Conservation (phyloP, 768 basidiomycete genomes). For the Rossbeevera mucosa region DNA sequence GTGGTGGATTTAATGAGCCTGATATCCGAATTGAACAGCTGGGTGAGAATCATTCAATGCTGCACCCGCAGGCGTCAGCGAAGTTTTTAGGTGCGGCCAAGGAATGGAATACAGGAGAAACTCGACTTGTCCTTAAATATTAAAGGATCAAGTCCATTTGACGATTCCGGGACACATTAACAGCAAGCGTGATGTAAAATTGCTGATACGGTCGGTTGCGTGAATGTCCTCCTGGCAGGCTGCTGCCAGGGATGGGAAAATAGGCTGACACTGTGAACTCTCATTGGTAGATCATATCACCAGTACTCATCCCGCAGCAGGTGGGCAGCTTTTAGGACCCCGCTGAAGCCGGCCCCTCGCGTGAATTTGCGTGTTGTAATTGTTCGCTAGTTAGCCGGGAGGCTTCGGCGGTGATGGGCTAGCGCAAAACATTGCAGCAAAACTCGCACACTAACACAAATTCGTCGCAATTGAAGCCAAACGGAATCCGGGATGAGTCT, state of each 20-base stretch:
- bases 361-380: conserved; percentile 1
- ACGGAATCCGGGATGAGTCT: not conserved
- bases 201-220: conserved; percentile 28
- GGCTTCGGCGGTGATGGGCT: not conserved
- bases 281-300: conserved; percentile 23
- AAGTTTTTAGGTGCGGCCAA: conserved; percentile 1
- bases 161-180: conserved; percentile 26
- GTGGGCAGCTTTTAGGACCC: conserved; percentile 26
- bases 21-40: conserved; percentile 16
- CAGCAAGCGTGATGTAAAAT: conserved; percentile 31
- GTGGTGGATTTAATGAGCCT: conserved; percentile 27
- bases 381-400: conserved; percentile 1
- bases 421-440: conserved; percentile 1
- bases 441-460: conserved; percentile 1
- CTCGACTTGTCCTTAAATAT: conserved; percentile 30
- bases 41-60: conserved; percentile 26
- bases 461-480: conserved; percentile 4
- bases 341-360: conserved; percentile 7
- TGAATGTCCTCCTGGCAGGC: conserved; percentile 6
- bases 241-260: conserved; percentile 23
- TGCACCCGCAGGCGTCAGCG: conserved; percentile 16
- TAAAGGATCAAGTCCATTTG: conserved; percentile 12
- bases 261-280: conserved; percentile 1
- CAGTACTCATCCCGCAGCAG: conserved; percentile 9
- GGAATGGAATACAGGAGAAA: conserved; percentile 5